Percentiles rank a stretch among this genome's conserved stretches.
Conservation (phyloP, 2,329 filamentous ascomycete species). For the Byssothecium circinans region DNA sequence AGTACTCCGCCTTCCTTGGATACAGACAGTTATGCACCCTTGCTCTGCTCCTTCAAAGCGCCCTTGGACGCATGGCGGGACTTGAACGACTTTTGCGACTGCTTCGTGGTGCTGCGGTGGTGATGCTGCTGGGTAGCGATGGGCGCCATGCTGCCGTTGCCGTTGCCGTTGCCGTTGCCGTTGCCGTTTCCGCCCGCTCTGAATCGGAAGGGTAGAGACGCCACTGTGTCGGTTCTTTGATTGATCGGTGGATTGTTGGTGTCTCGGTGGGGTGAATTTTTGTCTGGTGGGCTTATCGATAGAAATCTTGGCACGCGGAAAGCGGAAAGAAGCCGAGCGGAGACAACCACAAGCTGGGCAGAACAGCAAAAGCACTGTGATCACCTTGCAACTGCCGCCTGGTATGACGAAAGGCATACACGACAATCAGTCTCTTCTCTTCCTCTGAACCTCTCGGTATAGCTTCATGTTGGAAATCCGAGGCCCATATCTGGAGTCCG, state of each 20-base stretch:
- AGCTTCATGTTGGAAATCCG: no score
- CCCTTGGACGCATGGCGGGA: constrained; percentile 87
- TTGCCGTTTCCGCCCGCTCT: constrained; percentile 71
- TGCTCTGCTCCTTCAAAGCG: constrained; percentile 78
- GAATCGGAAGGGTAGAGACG: constrained; percentile 71
- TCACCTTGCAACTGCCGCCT: no score
- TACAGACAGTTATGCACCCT: constrained; percentile 59
- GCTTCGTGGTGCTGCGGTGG: constrained; percentile 91
- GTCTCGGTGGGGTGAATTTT: constrained; percentile 3
- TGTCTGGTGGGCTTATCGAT: constrained; percentile 23
- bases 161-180: no score
- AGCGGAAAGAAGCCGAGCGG: neutral
- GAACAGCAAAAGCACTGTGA: no score
- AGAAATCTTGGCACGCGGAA: constrained; percentile 12
- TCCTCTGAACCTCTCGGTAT: no score
- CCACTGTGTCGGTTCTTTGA: constrained; percentile 38
- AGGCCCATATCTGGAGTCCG: no score
- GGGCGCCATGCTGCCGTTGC: constrained; percentile 67
- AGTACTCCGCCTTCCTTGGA: neutral
- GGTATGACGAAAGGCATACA: no score
- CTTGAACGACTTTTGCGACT: constrained; percentile 87
- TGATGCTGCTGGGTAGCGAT: constrained; percentile 67
- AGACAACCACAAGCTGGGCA: no score
- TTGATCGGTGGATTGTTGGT: neutral
- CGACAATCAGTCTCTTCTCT: no score